Conservation (phyloP, 805 yeast species). For the Metschnikowia shivogae region DNA sequence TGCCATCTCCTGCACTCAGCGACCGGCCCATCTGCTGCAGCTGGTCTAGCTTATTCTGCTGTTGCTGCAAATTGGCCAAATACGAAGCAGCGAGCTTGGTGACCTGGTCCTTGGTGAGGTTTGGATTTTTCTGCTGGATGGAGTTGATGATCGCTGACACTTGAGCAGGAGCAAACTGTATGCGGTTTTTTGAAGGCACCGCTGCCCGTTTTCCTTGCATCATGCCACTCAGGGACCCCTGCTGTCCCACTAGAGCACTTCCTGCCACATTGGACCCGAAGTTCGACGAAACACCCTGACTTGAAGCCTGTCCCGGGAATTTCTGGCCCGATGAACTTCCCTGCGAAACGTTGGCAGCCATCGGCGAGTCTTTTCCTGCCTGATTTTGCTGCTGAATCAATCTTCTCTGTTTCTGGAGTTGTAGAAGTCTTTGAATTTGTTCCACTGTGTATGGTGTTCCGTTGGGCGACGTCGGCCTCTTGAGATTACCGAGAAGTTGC, state of each 20-base stretch:
- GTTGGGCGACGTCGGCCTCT: constrained; percentile 46
- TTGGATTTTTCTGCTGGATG: constrained; percentile 64
- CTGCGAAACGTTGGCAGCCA: neutral
- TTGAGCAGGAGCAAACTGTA: constrained; percentile 55
- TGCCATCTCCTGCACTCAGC: constrained; percentile 9
- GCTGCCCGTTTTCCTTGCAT: constrained; percentile 8
- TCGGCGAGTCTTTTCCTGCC: constrained; percentile 2
- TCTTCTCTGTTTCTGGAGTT: constrained; percentile 48
- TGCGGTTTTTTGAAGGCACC: constrained; percentile 25
- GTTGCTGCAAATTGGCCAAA: constrained; percentile 53
- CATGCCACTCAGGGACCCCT: constrained; percentile 1
- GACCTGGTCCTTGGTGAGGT: constrained; percentile 58
- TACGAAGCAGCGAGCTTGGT: constrained; percentile 63
- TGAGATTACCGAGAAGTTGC: constrained; percentile 17
- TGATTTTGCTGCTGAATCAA: constrained; percentile 43
- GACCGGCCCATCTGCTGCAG: constrained; percentile 15
- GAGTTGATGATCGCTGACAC: constrained; percentile 62
- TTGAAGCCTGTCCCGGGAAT: neutral
- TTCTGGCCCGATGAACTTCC: neutral
- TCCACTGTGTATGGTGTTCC: constrained; percentile 58
- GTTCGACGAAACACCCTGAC: neutral
- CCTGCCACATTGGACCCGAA: neutral
- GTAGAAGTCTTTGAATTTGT: constrained; percentile 55
- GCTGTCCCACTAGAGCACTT: neutral
- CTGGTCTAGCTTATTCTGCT: constrained; percentile 33